Conservation (phyloP, 352 stramenopile species). For the Phytophthora cryptogea region DNA sequence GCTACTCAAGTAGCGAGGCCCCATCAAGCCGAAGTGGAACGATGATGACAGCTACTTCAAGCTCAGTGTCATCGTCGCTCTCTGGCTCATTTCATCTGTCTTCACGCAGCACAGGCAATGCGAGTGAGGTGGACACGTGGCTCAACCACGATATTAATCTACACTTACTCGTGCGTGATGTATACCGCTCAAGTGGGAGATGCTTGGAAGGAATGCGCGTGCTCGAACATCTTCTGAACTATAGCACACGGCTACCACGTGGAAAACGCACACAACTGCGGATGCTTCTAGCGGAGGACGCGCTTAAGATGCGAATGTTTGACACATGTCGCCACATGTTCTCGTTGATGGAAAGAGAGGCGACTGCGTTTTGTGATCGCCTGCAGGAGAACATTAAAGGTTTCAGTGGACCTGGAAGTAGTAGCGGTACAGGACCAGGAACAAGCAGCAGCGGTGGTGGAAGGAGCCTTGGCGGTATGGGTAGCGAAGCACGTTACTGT, state of each 20-base stretch:
- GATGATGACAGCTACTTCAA: conserved; percentile 71
- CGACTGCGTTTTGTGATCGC: conserved; percentile 72
- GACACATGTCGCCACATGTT: conserved; percentile 81
- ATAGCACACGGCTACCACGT: conserved; percentile 68
- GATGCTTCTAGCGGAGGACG: conserved; percentile 82
- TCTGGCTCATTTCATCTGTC: conserved; percentile 62
- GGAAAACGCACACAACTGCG: conserved; percentile 80
- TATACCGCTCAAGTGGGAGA: conserved; percentile 81
- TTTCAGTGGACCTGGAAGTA: conserved; percentile 49
- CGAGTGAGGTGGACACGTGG: conserved; percentile 77
- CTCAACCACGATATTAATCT: conserved; percentile 84
- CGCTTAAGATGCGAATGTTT: conserved; percentile 73
- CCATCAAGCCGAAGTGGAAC: conserved; percentile 62
- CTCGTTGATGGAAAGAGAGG: conserved; percentile 71
- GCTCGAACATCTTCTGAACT: conserved; percentile 77
- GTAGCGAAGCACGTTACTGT: conserved; percentile 75
- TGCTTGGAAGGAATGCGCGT: conserved; percentile 81
- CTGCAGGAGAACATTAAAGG: conserved; percentile 74
- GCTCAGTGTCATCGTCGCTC: conserved; percentile 66
- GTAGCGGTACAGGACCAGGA: conserved; percentile 47
- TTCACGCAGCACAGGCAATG: conserved; percentile 56
- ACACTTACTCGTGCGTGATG: conserved; percentile 78
- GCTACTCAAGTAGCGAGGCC: conserved; percentile 60
- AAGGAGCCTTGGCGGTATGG: conserved; percentile 69
- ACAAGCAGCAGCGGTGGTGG: conserved; percentile 55